Base-by-base conservation (phyloP, 208 protist species). In the Hexamita inflata region DNA sequence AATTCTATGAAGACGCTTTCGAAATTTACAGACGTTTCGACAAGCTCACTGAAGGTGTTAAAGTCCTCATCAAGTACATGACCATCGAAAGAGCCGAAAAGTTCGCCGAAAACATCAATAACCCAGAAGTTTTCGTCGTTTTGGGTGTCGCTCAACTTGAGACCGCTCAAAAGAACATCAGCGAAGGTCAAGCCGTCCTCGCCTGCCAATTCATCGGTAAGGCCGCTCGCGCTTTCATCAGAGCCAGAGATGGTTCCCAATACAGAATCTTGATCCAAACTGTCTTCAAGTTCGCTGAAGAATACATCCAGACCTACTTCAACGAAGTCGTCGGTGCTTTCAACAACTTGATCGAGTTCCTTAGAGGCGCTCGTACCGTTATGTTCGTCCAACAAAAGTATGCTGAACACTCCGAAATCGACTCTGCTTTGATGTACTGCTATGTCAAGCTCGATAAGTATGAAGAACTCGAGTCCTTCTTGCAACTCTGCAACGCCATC, bases 1-100 rank as follows among this genome's bases (percentile, higher is more conserved):
- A 86, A 64, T 86, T 98, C 76, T 96, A 91, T 84, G 95, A 99
- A 79, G 94, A 97, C 58, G 96, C 95, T 0, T 98, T 98, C 76
- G 86, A 87, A 15, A 94, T 98, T 41, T 99, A 97, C 88, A 94
- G 96, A 79, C 81, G 75, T 35, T 92, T 93, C 84, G 87, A 92
- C 34, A 88, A 95, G 84, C 88, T 94, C 73, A 89, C 89, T 60
- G 88, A 93, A 78, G 96, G 96, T 39, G 90, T 97, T 74, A 85
- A 86, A 30, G 96, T 99, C 49, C 85, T 99, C 1, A 80, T 98
- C 40, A 83, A 94, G 13, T 78, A 99, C 81, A 89, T 98, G 58
- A 83, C 87, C 74, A 78, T 98, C 40, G 89, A 94, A 40, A 88
- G 93, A 57, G 96, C 90, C 34, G 34, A 57, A 19, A 87, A 93